Evolutionary conservation across 192 early-diverging fungal genomes (phyloP).

Genomic region (Pilobolus umbonatus): DNA sequence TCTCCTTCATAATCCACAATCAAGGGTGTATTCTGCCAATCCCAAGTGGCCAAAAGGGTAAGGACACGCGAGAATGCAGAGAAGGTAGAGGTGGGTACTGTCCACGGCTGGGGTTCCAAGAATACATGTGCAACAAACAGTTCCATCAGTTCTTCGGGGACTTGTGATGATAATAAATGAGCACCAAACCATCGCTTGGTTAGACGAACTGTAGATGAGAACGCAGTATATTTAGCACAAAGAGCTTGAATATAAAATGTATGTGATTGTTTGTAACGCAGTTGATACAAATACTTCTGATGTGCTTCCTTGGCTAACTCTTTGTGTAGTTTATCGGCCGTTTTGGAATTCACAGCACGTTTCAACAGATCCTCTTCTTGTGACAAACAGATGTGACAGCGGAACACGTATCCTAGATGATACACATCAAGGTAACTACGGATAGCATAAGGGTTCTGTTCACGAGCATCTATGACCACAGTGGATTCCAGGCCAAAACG

Average conservation of each 20-base stretch:
- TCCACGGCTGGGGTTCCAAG: constrained; percentile 54
- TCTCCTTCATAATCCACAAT: constrained; percentile 75
- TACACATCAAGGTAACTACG: constrained; percentile 67
- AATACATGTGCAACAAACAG: constrained; percentile 69
- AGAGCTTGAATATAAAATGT: constrained; percentile 66
- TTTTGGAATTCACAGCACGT: constrained; percentile 45
- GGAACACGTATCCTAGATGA: constrained; percentile 73
- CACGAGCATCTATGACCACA: constrained; percentile 48
- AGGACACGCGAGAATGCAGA: constrained; percentile 77
- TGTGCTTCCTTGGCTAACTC: constrained; percentile 46
- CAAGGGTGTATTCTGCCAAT: constrained; percentile 72
- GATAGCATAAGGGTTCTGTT: constrained; percentile 38
- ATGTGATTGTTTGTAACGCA: constrained; percentile 48
- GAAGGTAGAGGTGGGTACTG: constrained; percentile 57
- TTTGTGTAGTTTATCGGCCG: constrained; percentile 38
- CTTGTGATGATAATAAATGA: constrained; percentile 69
- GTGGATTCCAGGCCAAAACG: constrained; percentile 39
- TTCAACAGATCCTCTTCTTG: constrained; percentile 63
- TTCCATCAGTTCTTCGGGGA: constrained; percentile 78
- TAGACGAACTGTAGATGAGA: constrained; percentile 77
- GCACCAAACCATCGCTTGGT: constrained; percentile 86
- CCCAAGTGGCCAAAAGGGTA: constrained; percentile 64
- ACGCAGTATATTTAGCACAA: constrained; percentile 68
- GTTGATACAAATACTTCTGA: constrained; percentile 43
- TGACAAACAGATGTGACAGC: constrained; percentile 70